Evolutionary conservation across 2,329 filamentous ascomycete species (phyloP), one percentile per base, ranked within the genome.

Genomic region (Lachnellula subtilissima): DNA sequence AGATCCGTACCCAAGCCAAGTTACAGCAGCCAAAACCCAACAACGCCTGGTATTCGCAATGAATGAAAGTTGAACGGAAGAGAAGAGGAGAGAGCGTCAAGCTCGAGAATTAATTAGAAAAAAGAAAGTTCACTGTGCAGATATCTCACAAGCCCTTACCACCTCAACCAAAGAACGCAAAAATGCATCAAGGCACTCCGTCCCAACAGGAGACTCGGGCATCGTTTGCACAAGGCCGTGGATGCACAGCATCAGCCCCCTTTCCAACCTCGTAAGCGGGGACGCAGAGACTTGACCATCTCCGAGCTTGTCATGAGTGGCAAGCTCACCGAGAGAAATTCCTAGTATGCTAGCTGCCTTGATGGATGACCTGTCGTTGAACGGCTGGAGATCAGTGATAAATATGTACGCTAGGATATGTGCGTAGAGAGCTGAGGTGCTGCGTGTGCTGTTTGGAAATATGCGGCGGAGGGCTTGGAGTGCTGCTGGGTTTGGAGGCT

Each of bases 391-490:
- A 48, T 23, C 14, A 15, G 3, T 53, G 2, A 64, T 32, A 48
- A 57, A 67, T 7, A 62, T 61, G 23, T 66, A 63, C 7, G 61
- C 62, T 12, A 69, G 50, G 8, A 69, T 55, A 22, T 70, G 59
- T 1, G 65, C 61, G 52, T 69, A 69, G 22, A 69, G 62, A 2
- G 61, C 59, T 11, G 60, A 22, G 57, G 45, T 3, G 57, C 56
- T 4, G 62, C 59, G n/a, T 52, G 37, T 19, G 22, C 19, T 45
- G 9, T 5, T 23, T 1, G 66, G 66, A 40, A 69, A 70, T 32
- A 68, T 67, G 6, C 59, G 48, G 2, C 53, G 55, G 1, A 69
- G 46, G 2, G 65, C 58, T 23, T 58, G 35, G 2, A 68, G 56
- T 35, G 66, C 60, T 7, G 56, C 55, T 28, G 50, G 58, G 32